A percentile compares a stretch with the other conserved stretches of the same genome.
These are phyloP conservation scores for Termitomyces sp. DNA, from an alignment of 1,284 basidiomycete species.

Conservation along the genomic window DNA sequence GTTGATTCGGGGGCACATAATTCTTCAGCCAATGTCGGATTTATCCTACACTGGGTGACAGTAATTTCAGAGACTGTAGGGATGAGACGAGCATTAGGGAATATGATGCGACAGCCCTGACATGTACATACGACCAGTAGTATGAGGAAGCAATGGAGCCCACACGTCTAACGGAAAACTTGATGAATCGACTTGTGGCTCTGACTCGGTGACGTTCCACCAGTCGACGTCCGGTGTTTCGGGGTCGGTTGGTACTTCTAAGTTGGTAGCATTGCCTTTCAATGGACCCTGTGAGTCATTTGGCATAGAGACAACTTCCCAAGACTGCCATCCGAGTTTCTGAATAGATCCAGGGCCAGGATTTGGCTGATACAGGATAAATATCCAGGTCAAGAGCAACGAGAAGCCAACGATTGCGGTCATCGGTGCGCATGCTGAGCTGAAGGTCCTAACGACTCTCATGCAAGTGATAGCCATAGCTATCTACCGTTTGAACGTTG, in stretches of 20 bases:
- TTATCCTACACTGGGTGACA: conserved; percentile 65
- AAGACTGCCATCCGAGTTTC: conserved; percentile 87
- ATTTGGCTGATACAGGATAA: conserved; percentile 72
- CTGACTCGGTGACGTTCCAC: conserved; percentile 58
- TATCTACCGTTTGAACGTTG: conserved; percentile 3
- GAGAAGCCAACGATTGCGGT: conserved; percentile 61
- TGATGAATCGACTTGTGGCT: conserved; percentile 42
- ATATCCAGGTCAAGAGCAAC: conserved; percentile 66
- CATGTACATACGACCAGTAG: conserved; percentile 66
- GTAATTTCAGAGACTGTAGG: conserved; percentile 73
- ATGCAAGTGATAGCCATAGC: conserved; percentile 28
- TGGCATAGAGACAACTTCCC: conserved; percentile 55
- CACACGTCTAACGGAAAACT: conserved; percentile 80
- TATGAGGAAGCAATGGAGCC: conserved; percentile 76
- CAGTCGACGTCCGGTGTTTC: conserved; percentile 45
- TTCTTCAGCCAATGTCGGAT: conserved; percentile 48
- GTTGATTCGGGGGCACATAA: conserved; percentile 69
- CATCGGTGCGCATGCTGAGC: conserved; percentile 51
- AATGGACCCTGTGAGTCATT: conserved; percentile 8
- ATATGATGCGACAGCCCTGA: neutral
- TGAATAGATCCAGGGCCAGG: conserved; percentile 68
- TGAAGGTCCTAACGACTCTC: conserved; percentile 29
- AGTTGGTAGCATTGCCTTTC: conserved; percentile 5
- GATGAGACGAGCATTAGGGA: conserved; percentile 12
- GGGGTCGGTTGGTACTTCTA: conserved; percentile 3